Conservation (phyloP, 2,329 filamentous ascomycete species). For the Acarospora socialis region DNA sequence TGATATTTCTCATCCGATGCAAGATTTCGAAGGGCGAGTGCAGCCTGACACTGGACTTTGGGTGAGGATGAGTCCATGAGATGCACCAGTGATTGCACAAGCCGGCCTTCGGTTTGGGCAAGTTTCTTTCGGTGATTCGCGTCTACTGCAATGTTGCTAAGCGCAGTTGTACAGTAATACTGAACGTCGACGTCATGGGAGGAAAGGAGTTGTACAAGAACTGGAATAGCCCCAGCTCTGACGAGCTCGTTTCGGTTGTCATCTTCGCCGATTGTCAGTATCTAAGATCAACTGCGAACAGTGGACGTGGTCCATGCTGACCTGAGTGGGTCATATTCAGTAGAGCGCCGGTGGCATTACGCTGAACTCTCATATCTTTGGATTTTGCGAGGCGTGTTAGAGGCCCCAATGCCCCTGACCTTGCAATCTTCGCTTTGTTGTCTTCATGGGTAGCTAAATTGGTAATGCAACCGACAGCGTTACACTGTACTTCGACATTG, state of each 20-base stretch:
- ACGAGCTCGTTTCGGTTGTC: constrained; percentile 97
- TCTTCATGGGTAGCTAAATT: constrained; percentile 97
- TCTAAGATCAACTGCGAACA: too few species aligned
- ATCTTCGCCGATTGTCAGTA: constrained; percentile 38
- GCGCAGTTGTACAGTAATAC: constrained; percentile 96
- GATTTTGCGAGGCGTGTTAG: constrained; percentile 89
- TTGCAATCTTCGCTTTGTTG: constrained; percentile 96
- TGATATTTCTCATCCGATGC: constrained; percentile 98
- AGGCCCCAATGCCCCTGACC: constrained; percentile 81
- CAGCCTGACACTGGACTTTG: constrained; percentile 96
- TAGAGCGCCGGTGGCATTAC: constrained; percentile 89
- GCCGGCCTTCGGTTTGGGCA: constrained; percentile 74
- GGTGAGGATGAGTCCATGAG: constrained; percentile 95
- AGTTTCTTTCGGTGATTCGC: constrained; percentile 79
- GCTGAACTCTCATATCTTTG: constrained; percentile 95
- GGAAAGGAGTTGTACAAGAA: constrained; percentile 85
- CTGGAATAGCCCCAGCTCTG: constrained; percentile 92
- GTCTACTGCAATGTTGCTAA: constrained; percentile 97
- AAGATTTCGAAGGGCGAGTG: constrained; percentile 81
- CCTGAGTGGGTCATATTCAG: constrained; percentile 99
- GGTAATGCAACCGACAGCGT: constrained; percentile 96
- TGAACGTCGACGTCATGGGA: constrained; percentile 94
- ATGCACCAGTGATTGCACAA: constrained; percentile 87
- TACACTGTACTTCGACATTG: constrained; percentile 98
- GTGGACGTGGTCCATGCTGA: constrained; percentile 31